Evolutionary conservation across 345 rosid species (phyloP).

Genomic region (Stellera chamaejasme): DNA sequence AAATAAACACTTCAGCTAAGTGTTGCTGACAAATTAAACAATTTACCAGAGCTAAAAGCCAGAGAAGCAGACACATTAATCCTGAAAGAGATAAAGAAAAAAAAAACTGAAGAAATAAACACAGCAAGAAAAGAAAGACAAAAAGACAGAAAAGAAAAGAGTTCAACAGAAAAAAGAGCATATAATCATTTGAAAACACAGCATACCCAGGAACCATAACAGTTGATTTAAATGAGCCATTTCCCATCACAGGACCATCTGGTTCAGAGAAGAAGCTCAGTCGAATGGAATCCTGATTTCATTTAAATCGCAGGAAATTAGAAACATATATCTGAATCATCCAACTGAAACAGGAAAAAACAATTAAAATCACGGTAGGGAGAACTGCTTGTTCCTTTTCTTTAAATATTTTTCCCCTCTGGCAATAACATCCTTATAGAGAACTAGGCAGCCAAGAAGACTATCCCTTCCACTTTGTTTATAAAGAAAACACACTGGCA

Average conservation of each 20-base stretch:
- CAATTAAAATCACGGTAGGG: no score
- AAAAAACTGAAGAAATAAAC: slow-evolving; percentile 7
- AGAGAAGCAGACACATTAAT: no score
- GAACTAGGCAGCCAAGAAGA: no score
- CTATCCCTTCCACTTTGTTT: no score
- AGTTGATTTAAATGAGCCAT: slow-evolving; percentile 78
- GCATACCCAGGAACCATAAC: slow-evolving; percentile 78
- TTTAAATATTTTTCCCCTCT: no score
- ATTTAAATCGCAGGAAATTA: slow-evolving; percentile 2
- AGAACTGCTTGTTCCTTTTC: no score
- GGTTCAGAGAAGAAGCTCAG: slow-evolving; percentile 86
- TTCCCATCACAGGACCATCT: slow-evolving; percentile 89
- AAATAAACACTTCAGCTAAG: slow-evolving; percentile 16
- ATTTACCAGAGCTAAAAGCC: no score
- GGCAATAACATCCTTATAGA: no score
- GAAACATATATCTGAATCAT: not conserved
- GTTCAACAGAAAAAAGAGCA: not conserved
- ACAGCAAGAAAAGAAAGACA: slow-evolving; percentile 5
- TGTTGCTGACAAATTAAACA: no score
- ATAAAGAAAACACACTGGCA: no score
- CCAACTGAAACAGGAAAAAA: no score
- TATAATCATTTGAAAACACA: slow-evolving; percentile 11
- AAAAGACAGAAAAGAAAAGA: slow-evolving; percentile 1
- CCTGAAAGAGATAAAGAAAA: no score
- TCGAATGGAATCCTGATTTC: slow-evolving; percentile 50